These are phyloP conservation scores for Suillus luteus DNA, from an alignment of 768 basidiomycete genomes.

Conservation along the genomic window DNA sequence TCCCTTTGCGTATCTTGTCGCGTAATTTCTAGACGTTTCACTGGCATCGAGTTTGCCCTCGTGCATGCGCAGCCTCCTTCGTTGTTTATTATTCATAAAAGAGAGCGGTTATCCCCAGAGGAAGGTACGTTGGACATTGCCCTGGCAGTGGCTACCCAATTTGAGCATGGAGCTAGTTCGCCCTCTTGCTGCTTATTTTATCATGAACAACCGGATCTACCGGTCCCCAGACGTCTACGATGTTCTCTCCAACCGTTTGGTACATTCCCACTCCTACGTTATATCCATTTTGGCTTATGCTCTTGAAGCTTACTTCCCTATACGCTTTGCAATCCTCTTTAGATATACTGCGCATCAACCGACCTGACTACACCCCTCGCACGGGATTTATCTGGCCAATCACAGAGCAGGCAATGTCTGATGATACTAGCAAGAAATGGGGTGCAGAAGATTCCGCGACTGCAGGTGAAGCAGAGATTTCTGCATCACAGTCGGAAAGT, in stretches of 20 bases:
- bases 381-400: conserved; percentile 88
- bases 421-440: conserved; percentile 45
- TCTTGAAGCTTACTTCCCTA: conserved; percentile 61
- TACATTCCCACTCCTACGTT: conserved; percentile 35
- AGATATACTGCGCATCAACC: conserved; percentile 67
- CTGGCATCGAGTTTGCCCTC: conserved; percentile 84
- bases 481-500: conserved; percentile 23
- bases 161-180: conserved; percentile 49
- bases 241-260: conserved; percentile 81
- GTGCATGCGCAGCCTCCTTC: conserved; percentile 79
- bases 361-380: conserved; percentile 82
- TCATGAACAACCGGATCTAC: conserved; percentile 88
- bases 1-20: conserved; percentile 10
- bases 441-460: conserved; percentile 30
- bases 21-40: conserved; percentile 64
- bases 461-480: conserved; percentile 21
- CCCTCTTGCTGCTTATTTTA: conserved; percentile 82
- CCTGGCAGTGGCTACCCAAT: neutral
- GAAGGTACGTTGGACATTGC: conserved; percentile 57
- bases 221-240: conserved; percentile 85
- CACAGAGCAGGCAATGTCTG: conserved; percentile 51
- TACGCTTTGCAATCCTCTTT: conserved; percentile 77
- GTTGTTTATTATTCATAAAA: conserved; percentile 88
- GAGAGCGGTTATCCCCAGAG: conserved; percentile 79
- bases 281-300: neutral